A percentile compares a stretch with the other conserved stretches of the same genome.
Conservation (phyloP, 148 eudicot genomes). For the Cornus kousa region DNA sequence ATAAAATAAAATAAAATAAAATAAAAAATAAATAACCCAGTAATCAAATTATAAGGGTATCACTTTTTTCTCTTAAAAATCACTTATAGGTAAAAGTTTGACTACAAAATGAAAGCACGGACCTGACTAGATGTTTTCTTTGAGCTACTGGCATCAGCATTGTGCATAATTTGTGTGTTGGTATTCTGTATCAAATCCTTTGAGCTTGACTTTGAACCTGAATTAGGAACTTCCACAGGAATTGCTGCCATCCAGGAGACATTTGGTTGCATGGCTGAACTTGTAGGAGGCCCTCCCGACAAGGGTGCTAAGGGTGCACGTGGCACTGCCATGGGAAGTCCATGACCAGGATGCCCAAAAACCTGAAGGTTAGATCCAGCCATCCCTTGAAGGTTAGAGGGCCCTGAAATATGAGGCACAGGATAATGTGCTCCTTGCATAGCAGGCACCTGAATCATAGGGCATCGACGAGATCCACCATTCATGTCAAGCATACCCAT, state of each 20-base stretch:
- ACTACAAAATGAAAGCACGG: slow-evolving; percentile 10
- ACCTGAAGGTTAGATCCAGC: slow-evolving; percentile 43
- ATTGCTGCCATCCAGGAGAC: slow-evolving; percentile 26
- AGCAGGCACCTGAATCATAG: slow-evolving; percentile 41
- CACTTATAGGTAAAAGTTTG: neutral
- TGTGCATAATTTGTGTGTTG: slow-evolving; percentile 29
- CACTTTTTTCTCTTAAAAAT: neutral
- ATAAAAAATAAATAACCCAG: neutral
- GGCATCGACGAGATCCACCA: slow-evolving; percentile 37
- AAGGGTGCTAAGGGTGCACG: slow-evolving; percentile 32
- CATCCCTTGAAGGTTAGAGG: slow-evolving; percentile 49
- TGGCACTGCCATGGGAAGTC: slow-evolving; percentile 48
- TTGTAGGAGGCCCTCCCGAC: slow-evolving; percentile 28
- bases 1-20: too few species aligned
- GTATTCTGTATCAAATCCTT: slow-evolving; percentile 21
- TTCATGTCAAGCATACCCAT: slow-evolving; percentile 69
- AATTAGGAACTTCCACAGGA: slow-evolving; percentile 24
- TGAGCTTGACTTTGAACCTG: slow-evolving; percentile 27
- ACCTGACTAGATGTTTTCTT: slow-evolving; percentile 38
- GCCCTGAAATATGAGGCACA: slow-evolving; percentile 29
- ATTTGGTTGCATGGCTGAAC: slow-evolving; percentile 32
- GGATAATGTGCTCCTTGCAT: slow-evolving; percentile 55
- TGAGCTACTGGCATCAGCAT: slow-evolving; percentile 32
- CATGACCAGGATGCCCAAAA: slow-evolving; percentile 60
- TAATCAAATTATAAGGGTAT: neutral